Percentiles rank a stretch among this genome's conserved stretches.
These are phyloP conservation scores for Berkeleyomyces basicola DNA, from an alignment of 2,329 filamentous ascomycete species.

Conservation along the genomic window DNA sequence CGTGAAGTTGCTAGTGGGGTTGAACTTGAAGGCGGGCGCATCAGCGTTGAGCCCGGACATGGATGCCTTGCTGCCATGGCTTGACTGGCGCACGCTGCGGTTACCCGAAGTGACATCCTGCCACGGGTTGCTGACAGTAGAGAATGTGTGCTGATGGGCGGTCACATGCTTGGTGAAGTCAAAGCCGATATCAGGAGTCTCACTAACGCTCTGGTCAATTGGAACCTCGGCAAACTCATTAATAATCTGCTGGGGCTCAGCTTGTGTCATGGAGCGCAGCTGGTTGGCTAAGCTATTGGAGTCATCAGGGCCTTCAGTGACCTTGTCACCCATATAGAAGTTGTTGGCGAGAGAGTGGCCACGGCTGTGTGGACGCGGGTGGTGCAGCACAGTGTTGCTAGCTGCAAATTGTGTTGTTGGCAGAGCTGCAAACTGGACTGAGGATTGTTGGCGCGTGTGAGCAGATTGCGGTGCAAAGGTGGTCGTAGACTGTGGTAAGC, in stretches of 20 bases:
- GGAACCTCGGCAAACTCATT: slow-evolving; percentile 55
- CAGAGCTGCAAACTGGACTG: slow-evolving; percentile 30
- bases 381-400: slow-evolving; percentile 43
- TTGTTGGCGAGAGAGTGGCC: slow-evolving; percentile 55
- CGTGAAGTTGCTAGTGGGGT: slow-evolving; percentile 35
- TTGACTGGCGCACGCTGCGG: slow-evolving; percentile 25
- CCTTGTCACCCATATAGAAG: slow-evolving; percentile 40
- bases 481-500: slow-evolving; percentile 12
- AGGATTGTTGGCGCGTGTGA: slow-evolving; percentile 28
- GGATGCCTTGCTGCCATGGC: slow-evolving; percentile 53
- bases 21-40: slow-evolving; percentile 78
- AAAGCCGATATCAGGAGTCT: slow-evolving; percentile 41
- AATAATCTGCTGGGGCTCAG: slow-evolving; percentile 28
- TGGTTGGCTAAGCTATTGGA: slow-evolving; percentile 22
- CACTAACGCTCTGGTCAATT: slow-evolving; percentile 37
- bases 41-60: slow-evolving; percentile 73
- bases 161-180: slow-evolving; percentile 29
- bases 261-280: slow-evolving; percentile 26
- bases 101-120: slow-evolving; percentile 30
- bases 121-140: slow-evolving; percentile 44
- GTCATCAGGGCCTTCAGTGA: slow-evolving; percentile 24
- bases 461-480: slow-evolving; percentile 15
- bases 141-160: slow-evolving; percentile 38
- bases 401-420: slow-evolving; percentile 29
- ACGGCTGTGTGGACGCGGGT: slow-evolving; percentile 57